phyloP scores from a whole-genome alignment of 495 filamentous ascomycete genomes.

The Astrocystis sublimbata region DNA sequence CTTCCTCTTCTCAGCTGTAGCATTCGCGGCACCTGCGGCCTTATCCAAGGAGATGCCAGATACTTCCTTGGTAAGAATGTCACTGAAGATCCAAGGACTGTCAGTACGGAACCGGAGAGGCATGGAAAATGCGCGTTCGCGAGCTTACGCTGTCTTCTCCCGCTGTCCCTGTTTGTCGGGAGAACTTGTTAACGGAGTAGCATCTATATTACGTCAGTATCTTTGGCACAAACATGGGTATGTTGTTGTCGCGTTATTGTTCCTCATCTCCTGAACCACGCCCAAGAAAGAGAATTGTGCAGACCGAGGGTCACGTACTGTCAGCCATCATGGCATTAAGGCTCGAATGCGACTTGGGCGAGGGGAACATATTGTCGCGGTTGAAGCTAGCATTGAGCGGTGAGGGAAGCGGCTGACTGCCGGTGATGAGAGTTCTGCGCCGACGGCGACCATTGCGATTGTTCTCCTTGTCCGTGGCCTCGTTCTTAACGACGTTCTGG shows the following conservation, averaged over 20 bases:
- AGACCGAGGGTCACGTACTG: conserved; percentile 53
- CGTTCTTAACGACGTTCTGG: conserved; percentile 88
- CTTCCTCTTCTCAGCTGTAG: conserved; percentile 53
- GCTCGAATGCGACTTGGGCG: conserved; percentile 74
- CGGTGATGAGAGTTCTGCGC: conserved; percentile 91
- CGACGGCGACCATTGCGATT: conserved; percentile 91
- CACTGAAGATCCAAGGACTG: conserved; percentile 50
- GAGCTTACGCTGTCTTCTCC: conserved; percentile 89
- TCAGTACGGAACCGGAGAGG: conserved; percentile 15
- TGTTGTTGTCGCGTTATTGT: background rate
- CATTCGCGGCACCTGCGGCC: conserved; percentile 43
- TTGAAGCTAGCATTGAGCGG: conserved; percentile 91
- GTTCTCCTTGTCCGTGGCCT: conserved; percentile 79
- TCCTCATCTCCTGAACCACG: background rate
- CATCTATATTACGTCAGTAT: conserved; percentile 14
- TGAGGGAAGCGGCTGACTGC: conserved; percentile 93
- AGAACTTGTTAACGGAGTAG: conserved; percentile 21
- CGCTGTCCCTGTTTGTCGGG: conserved; percentile 76
- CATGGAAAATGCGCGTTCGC: background rate
- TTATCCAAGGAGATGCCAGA: conserved; percentile 95
- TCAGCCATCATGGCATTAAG: conserved; percentile 83
- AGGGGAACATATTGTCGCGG: conserved; percentile 67
- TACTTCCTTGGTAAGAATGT: conserved; percentile 86
- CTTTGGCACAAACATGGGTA: conserved; percentile 5
- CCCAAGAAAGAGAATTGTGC: background rate